Percentiles rank a stretch among this genome's conserved stretches.
Conservation (phyloP, 805 yeast genomes). For the Teunomyces aglyptinius region DNA sequence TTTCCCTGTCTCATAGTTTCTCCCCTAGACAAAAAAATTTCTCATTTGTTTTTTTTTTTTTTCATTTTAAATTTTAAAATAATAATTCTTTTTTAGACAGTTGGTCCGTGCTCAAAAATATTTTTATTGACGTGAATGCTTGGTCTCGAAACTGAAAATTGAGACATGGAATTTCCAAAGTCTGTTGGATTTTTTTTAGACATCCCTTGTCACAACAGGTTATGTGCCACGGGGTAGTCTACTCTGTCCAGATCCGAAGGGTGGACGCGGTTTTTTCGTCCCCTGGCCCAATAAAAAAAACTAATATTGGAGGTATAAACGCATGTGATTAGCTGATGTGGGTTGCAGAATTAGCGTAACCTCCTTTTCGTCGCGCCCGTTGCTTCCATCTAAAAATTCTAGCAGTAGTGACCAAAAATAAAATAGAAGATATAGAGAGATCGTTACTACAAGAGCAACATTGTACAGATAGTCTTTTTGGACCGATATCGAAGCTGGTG, state of each 20-base stretch:
- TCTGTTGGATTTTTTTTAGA: background rate
- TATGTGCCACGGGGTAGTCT: background rate
- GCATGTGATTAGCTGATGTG: conserved; percentile 1
- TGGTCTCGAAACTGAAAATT: background rate
- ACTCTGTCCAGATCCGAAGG: background rate
- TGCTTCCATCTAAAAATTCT: background rate
- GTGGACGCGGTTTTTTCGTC: background rate
- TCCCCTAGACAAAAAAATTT: background rate
- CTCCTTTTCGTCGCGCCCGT: background rate
- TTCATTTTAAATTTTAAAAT: background rate
- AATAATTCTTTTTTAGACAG: background rate
- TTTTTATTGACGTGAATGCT: conserved; percentile 1
- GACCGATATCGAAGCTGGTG: background rate
- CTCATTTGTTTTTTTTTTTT: background rate
- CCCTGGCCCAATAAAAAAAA: background rate
- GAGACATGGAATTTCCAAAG: background rate
- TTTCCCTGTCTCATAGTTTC: background rate
- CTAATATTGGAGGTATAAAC: background rate
- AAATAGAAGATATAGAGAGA: conserved; percentile 1
- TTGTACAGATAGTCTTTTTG: background rate
- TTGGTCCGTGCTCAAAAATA: background rate
- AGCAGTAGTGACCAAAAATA: background rate
- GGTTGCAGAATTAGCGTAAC: background rate
- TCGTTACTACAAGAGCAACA: background rate
- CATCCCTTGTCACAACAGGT: background rate